Percentiles rank a stretch among this genome's conserved stretches.
Conservation (phyloP, 2,329 filamentous ascomycete species). For the Sclerotinia borealis region DNA sequence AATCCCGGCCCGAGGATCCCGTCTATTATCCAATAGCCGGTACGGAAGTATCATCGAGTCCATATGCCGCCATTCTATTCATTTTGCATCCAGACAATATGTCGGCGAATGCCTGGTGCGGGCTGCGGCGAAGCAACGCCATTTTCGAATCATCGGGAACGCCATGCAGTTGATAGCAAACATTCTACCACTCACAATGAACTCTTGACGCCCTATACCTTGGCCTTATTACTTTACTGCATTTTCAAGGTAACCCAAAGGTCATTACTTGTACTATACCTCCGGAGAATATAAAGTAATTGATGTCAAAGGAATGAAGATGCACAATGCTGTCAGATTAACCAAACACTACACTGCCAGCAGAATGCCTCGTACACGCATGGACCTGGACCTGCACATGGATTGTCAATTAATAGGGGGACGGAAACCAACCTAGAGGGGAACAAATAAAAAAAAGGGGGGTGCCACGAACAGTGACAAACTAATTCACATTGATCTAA, state of each 20-base stretch:
- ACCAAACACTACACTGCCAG: slow-evolving; percentile 3
- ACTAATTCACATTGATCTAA: neutral
- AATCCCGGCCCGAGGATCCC: slow-evolving; percentile 11
- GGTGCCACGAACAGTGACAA: slow-evolving; percentile 4
- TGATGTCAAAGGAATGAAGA: slow-evolving; percentile 11
- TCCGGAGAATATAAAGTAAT: neutral
- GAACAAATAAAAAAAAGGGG: slow-evolving; percentile 10
- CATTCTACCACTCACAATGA: slow-evolving; percentile 10
- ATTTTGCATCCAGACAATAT: slow-evolving; percentile 1
- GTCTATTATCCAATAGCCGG: slow-evolving; percentile 5
- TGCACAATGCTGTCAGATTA: slow-evolving; percentile 14
- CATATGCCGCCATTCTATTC: slow-evolving; percentile 4
- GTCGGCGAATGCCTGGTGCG: slow-evolving; percentile 7
- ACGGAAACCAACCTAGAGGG: slow-evolving; percentile 12
- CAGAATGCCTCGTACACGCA: slow-evolving; percentile 9
- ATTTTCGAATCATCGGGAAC: slow-evolving; percentile 12
- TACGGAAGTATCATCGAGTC: slow-evolving; percentile 1
- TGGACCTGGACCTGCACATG: slow-evolving; percentile 10
- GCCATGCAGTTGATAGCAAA: slow-evolving; percentile 11
- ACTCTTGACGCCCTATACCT: neutral
- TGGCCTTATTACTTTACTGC: slow-evolving; percentile 4
- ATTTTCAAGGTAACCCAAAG: slow-evolving; percentile 10
- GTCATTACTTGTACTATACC: slow-evolving; percentile 7
- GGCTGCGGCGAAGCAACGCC: slow-evolving; percentile 13
- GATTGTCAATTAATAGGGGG: slow-evolving; percentile 7